Base-by-base conservation (phyloP, 1,284 basidiomycete species). In the Stygiomarasmius scandens region DNA sequence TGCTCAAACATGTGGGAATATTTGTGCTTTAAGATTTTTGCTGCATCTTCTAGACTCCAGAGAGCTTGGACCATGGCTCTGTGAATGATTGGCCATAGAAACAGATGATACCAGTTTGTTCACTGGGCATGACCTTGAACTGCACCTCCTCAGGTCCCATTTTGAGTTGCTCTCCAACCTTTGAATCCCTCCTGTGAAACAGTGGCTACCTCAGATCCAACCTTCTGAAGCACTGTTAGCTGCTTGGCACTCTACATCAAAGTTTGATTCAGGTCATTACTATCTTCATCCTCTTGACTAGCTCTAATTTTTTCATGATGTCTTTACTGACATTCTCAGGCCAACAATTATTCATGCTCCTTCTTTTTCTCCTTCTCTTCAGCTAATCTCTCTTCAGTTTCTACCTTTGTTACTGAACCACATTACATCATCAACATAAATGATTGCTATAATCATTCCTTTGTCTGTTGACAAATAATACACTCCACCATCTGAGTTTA, bases 401-500 rank as follows among this genome's bases (percentile, higher is more conserved):
- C n/a, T n/a, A n/a, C n/a, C n/a, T n/a, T 65, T 45, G 25, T 45
- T 43, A 5, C 51, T 69, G 64, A 48, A 45, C 49, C 64, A 63
- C 23, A 66, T 23, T 1, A 52, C 54, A 69, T n/a, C n/a, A n/a
- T n/a, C n/a, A n/a, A n/a, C n/a, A n/a, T n/a, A n/a, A n/a, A n/a
- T n/a, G n/a, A n/a, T 49, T 2, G 63, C 60, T 27, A 68, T 60
- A 0, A 67, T 58, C 23, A 61, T 22, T 12, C 49, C 20, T 8
- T 49, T 54, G 24, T 61, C 56, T 24, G 61, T 24, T 8, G 49
- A 49, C 49, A 59, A 56, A 24, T 64, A 49, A 50, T 64, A 67
- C 19, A 71, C 56, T n/a, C 67, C 61, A 19, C 63, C 49, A 59
- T 70, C 68, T 22, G 67, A 55, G 14, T 45, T 20, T 9, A 56